These are phyloP conservation scores for Sclerospora graminicola DNA, from an alignment of 352 stramenopile genomes.

Conservation along the genomic window DNA sequence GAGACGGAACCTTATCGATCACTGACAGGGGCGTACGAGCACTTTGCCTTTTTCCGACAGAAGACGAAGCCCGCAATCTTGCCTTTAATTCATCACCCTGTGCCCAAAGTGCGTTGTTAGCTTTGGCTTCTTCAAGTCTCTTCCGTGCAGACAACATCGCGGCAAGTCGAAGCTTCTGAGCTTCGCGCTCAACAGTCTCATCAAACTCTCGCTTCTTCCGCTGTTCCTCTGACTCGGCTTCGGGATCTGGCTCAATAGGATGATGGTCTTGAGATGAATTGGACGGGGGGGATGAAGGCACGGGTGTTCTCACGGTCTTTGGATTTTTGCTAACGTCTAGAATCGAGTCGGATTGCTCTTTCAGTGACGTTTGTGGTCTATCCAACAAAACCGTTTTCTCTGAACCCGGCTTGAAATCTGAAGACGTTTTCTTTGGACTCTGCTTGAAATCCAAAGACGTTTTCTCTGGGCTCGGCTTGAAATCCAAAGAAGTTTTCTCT, in stretches of 20 bases:
- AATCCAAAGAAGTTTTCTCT: too few species aligned
- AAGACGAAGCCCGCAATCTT: slow-evolving; percentile 18
- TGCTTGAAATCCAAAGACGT: too few species aligned
- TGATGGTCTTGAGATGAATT: background rate
- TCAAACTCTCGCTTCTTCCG: slow-evolving; percentile 41
- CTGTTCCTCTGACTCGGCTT: slow-evolving; percentile 25
- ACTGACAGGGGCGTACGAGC: slow-evolving; percentile 5
- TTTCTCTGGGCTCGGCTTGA: too few species aligned
- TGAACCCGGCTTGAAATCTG: too few species aligned
- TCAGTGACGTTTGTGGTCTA: background rate
- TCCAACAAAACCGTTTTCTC: background rate
- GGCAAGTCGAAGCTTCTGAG: slow-evolving; percentile 46
- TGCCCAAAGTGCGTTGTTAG: slow-evolving; percentile 48
- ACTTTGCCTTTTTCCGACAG: slow-evolving; percentile 6
- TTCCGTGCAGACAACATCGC: slow-evolving; percentile 66
- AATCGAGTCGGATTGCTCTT: slow-evolving; percentile 5
- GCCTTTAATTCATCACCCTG: slow-evolving; percentile 44
- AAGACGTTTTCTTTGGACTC: too few species aligned
- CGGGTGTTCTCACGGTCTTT: slow-evolving; percentile 3
- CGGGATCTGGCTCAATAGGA: background rate
- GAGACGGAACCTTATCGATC: slow-evolving; percentile 1
- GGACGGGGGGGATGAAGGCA: background rate
- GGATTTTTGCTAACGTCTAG: slow-evolving; percentile 3
- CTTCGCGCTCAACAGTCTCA: slow-evolving; percentile 54
- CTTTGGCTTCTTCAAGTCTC: slow-evolving; percentile 63